Conservation (phyloP, 2,329 filamentous ascomycete genomes). For the Colletotrichum sp. region DNA sequence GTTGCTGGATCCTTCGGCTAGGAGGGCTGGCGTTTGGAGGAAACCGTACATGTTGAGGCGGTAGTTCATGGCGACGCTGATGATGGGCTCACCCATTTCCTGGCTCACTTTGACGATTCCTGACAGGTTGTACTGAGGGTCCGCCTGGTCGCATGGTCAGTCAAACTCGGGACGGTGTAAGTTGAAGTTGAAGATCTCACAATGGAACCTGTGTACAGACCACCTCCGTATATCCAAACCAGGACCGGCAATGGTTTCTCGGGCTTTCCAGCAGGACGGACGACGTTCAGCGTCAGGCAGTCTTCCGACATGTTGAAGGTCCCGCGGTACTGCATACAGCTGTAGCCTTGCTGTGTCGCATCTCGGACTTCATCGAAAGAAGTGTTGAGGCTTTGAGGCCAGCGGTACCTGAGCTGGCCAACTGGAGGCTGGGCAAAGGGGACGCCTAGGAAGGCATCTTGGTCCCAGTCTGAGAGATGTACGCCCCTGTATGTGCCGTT, state of each 20-base stretch:
- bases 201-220: conserved; percentile 54
- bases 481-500: conserved; percentile 40
- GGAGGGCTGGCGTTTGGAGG: conserved; percentile 49
- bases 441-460: conserved; percentile 44
- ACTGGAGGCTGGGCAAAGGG: conserved; percentile 40
- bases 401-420: conserved; percentile 38
- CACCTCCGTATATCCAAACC: conserved; percentile 66
- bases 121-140: conserved; percentile 68
- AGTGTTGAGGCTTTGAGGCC: conserved; percentile 40
- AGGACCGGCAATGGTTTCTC: conserved; percentile 43
- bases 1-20: conserved; percentile 47
- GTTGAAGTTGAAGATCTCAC: not conserved
- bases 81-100: conserved; percentile 55
- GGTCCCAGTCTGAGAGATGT: conserved; percentile 37
- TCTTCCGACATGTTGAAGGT: conserved; percentile 52
- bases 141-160: conserved; percentile 30
- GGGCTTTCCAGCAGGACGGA: conserved; percentile 40
- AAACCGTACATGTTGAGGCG: conserved; percentile 60
- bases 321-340: conserved; percentile 51
- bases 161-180: not conserved
- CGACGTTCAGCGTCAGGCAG: conserved; percentile 49
- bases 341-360: conserved; percentile 47
- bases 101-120: conserved; percentile 62
- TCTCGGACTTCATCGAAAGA: conserved; percentile 43
- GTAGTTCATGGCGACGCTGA: conserved; percentile 61